Evolutionary conservation across 331 rosid species (phyloP), one percentile per base, ranked within the genome.

Genomic region (Arachis monticola): DNA sequence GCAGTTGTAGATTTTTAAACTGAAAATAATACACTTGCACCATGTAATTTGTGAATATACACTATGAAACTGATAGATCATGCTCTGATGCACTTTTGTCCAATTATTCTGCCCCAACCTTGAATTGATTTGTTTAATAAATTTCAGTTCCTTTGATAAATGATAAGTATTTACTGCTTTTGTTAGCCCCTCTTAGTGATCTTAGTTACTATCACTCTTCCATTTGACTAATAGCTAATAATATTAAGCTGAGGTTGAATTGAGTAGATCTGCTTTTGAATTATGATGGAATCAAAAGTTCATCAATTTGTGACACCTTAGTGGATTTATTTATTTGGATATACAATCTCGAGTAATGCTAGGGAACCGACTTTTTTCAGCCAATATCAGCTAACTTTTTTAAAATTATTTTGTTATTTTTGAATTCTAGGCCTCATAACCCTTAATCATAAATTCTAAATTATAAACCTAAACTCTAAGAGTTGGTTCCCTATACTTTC

Each of bases 221-320:
- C 5, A 31, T 35, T 35, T 46, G 22, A 27, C 4, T 17, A 1
- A 10, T 56, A 10, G 42, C 57, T 22, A 22, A 22, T 60, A 31
- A 31, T 67, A 60, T 38, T 35, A 60, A 55, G 47, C 42, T 12
- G 70, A 50, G 13, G 17, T 61, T 77, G 70, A 75, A 66, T 47
- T 66, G 50, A 55, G 47, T 64, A 75, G 27, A 53, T 58, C 40
- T 56, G 42, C 60, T 8, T 31, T 30, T 5, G 6, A 30, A 13
- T 41, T 44, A 44, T 57, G 46, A 35, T 8, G 30, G 30, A 47
- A 50, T 76, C 69, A 59, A 7, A 17, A 10, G 48, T 68, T 52
- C 14, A 14, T 56, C 7, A 57, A 30, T 14, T 59, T 12, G 41
- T 68, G 69, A 38, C 68, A 35, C 11, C 47, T 48, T 11, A 63